These are phyloP conservation scores for Naganishia randhawae DNA, from an alignment of 768 basidiomycete genomes.

Conservation along the genomic window DNA sequence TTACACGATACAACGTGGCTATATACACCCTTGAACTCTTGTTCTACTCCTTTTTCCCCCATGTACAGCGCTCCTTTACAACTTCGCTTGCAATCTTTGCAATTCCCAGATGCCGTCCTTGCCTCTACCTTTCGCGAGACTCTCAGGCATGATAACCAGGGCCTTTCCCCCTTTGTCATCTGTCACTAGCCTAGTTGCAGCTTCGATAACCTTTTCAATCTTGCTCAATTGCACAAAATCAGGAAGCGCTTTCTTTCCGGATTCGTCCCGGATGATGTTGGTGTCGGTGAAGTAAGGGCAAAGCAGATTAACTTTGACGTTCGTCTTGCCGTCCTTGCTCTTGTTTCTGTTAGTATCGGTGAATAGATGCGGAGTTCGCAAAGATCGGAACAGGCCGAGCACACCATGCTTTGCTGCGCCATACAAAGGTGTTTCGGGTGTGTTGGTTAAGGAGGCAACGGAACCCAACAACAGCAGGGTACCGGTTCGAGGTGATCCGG, in stretches of 20 bases:
- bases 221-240: constrained; percentile 18
- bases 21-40: background rate
- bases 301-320: constrained; percentile 24
- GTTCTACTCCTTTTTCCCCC: background rate
- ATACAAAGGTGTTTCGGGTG: constrained; percentile 27
- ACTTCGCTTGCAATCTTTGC: constrained; percentile 19
- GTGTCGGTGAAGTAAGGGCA: constrained; percentile 31
- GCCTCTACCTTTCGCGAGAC: constrained; percentile 21
- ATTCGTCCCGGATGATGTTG: constrained; percentile 18
- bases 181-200: constrained; percentile 26
- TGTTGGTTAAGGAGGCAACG: constrained; percentile 23
- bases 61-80: too few relatives aligned
- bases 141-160: constrained; percentile 23
- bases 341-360: constrained; percentile 9
- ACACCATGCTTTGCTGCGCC: constrained; percentile 29
- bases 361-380: constrained; percentile 22
- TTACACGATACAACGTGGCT: background rate
- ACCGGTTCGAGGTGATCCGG: constrained; percentile 18
- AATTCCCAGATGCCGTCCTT: constrained; percentile 23
- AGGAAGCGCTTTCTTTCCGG: constrained; percentile 4
- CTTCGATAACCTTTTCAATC: constrained; percentile 27
- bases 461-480: constrained; percentile 28
- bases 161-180: constrained; percentile 26
- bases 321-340: constrained; percentile 7
- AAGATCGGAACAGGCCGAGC: constrained; percentile 28